phyloP scores from a whole-genome alignment of 352 stramenopile species.

The Globisporangium acanthophoron region DNA sequence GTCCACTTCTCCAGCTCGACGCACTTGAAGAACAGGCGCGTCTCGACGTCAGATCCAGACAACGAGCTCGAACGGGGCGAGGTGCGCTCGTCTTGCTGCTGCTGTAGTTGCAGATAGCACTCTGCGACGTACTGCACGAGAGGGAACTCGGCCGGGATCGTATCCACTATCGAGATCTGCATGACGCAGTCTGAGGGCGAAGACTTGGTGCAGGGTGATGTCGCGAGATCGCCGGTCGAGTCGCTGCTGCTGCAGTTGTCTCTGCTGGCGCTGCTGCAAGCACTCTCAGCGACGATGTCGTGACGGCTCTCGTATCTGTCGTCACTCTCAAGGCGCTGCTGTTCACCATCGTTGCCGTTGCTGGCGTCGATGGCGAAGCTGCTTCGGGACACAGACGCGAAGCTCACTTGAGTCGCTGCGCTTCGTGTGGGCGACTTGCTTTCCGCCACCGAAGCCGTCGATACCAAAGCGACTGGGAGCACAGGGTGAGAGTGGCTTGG shows the following conservation, averaged over 20 bases:
- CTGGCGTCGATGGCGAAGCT: not conserved
- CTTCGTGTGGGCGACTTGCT: not conserved
- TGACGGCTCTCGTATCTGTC: not conserved
- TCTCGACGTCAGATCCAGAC: constrained; percentile 9
- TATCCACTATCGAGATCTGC: constrained; percentile 1
- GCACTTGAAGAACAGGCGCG: constrained; percentile 20
- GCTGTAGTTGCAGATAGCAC: constrained; percentile 4
- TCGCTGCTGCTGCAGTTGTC: not conserved
- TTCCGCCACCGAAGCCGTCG: not conserved
- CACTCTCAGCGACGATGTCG: not conserved
- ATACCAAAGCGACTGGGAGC: not conserved
- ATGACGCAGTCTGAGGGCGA: not conserved
- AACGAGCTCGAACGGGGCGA: not conserved
- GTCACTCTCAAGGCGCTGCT: not conserved
- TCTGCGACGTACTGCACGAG: constrained; percentile 18
- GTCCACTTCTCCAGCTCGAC: constrained; percentile 18
- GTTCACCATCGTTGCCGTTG: not conserved
- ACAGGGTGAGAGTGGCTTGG: not conserved
- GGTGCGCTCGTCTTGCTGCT: not conserved
- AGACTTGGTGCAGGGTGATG: not conserved
- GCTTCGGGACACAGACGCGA: not conserved
- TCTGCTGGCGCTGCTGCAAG: not conserved
- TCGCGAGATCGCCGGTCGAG: not conserved
- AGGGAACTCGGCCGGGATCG: constrained; percentile 11
- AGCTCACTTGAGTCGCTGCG: not conserved